Conservation (phyloP, 2,329 filamentous ascomycete genomes). For the Hirsutella thompsonii region DNA sequence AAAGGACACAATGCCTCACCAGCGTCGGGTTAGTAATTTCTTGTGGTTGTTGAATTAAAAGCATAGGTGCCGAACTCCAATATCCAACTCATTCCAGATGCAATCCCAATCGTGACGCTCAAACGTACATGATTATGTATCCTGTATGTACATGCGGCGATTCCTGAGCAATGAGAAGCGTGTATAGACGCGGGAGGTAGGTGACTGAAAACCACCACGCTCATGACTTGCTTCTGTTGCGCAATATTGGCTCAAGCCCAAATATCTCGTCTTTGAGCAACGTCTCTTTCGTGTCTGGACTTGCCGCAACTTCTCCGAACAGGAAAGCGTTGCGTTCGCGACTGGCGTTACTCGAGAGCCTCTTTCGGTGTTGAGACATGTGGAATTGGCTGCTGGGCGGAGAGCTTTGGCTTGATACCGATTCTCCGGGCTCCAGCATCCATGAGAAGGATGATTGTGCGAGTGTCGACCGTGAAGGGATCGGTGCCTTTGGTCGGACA, state of each 20-base stretch:
- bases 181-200: too few relatives aligned
- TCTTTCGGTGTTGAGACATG: constrained; percentile 24
- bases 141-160: too few relatives aligned
- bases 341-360: constrained; percentile 28
- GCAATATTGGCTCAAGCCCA: constrained; percentile 36
- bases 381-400: constrained; percentile 16
- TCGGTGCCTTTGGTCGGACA: constrained; percentile 21
- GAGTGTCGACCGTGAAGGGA: constrained; percentile 51
- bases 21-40: too few relatives aligned
- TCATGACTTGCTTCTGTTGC: constrained; percentile 8
- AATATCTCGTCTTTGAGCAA: constrained; percentile 38
- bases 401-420: constrained; percentile 11
- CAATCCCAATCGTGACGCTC: too few relatives aligned
- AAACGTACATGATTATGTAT: too few relatives aligned
- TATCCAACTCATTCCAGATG: too few relatives aligned
- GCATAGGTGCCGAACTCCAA: too few relatives aligned
- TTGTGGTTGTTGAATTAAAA: too few relatives aligned
- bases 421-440: constrained; percentile 54
- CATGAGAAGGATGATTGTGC: constrained; percentile 67
- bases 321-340: constrained; percentile 46
- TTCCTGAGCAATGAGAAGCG: too few relatives aligned
- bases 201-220: neutral
- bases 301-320: constrained; percentile 39
- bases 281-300: constrained; percentile 19
- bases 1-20: too few relatives aligned